Evolutionary conservation across 768 basidiomycete genomes (phyloP), one percentile per base, ranked within the genome.

Genomic region (Phaeolepiota aurea): DNA sequence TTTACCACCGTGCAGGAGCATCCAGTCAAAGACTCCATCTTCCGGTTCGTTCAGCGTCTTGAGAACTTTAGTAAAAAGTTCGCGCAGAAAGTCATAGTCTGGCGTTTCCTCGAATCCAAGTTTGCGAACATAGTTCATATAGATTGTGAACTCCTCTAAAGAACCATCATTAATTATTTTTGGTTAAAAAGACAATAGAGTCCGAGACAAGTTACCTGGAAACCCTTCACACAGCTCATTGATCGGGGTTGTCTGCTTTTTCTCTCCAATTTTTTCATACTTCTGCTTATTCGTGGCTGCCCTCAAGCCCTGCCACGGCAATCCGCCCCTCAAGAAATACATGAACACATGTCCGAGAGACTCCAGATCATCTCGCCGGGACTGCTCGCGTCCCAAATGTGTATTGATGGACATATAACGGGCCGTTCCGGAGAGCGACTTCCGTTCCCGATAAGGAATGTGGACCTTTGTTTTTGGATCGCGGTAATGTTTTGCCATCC

Each of bases 401-500:
- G 94, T 99, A 59, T 99, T 99, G 73, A 98, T 99, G 36, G 87
- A 90, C 94, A 99, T 99, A 69, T 99, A 99, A 32, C 94, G 82
- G 38, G 96, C 94, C 22, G 94, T 98, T 11, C 94, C 94, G 12
- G 88, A 91, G 36, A 98, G 66, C 41, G 87, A 91, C 71, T 98
- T 99, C 54, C 96, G 81, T 60, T 99, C 94, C 50, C 96, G 81
- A 64, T 99, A 99, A n/a, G 96, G 94, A 46, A 99, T 99, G 63
- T 99, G 94, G 43, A 87, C 79, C 58, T 91, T 96, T 13, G 90
- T 91, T 66, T 94, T 97, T 0, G 94, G 94, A 62, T 99, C 96
- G 42, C 96, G 82, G 60, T 97, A 98, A 63, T 97, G 92, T 64
- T 99, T 99, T 38, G 94, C 94, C 96, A 98, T 98, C 46, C 94